Conservation (phyloP, 306 rosid species). For the Styphnolobium japonicum region DNA sequence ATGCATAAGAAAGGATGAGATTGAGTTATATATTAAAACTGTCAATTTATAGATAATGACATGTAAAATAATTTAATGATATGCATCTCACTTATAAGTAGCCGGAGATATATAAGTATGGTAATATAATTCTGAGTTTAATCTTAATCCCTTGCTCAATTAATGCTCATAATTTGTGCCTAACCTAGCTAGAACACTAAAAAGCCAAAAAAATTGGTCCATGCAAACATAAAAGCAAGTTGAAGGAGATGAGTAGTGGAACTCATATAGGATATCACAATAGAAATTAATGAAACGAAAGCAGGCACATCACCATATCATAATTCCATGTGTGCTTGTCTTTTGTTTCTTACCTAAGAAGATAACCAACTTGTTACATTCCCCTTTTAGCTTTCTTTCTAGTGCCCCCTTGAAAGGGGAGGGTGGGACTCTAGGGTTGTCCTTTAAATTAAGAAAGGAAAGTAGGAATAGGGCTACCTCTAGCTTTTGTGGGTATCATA, state of each 20-base stretch:
- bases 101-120: too few relatives aligned
- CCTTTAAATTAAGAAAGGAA: conserved; percentile 1
- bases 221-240: background rate
- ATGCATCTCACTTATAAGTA: background rate
- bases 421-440: background rate
- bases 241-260: conserved; percentile 25
- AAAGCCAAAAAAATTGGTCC: background rate
- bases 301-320: background rate
- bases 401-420: background rate
- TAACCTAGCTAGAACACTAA: background rate
- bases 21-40: background rate
- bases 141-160: background rate
- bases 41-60: background rate
- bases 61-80: background rate
- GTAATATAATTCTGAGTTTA: background rate
- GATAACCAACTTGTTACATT: conserved; percentile 9
- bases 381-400: background rate
- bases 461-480: conserved; percentile 17
- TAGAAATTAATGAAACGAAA: background rate
- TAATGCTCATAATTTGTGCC: background rate
- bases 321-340: conserved; percentile 14
- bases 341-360: conserved; percentile 22
- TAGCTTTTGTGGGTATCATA: conserved; percentile 2
- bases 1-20: background rate
- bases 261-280: conserved; percentile 28